A percentile compares a stretch with the other conserved stretches of the same genome.
Evolutionary conservation across 2,329 filamentous ascomycete species (phyloP).

Genomic region (Colletotrichum filicis): DNA sequence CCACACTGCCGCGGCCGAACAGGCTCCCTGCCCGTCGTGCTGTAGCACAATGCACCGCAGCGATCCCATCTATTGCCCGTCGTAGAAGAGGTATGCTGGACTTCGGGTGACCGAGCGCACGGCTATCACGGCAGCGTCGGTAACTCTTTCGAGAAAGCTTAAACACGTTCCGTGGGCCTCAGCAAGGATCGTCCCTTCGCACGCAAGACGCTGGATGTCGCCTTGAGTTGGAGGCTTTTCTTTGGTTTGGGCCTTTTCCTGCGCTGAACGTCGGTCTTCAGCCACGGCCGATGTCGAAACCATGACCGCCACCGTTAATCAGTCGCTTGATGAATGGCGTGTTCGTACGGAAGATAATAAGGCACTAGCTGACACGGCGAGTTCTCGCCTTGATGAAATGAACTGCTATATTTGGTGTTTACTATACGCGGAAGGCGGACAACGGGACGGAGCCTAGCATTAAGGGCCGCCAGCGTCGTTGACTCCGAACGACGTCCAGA

Average conservation of each 20-base stretch:
- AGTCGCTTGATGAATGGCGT: neutral
- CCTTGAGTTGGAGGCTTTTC: neutral
- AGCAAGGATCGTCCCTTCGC: neutral
- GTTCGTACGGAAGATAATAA: neutral
- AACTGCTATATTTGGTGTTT: neutral
- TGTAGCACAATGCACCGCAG: conserved; percentile 28
- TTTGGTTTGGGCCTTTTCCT: neutral
- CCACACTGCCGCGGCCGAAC: too few relatives aligned
- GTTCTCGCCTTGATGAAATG: neutral
- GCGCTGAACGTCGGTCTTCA: neutral
- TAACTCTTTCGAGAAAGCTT: neutral
- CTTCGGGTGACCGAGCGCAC: conserved; percentile 22
- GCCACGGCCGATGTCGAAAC: neutral
- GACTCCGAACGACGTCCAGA: neutral
- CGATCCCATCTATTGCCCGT: neutral
- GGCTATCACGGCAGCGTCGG: conserved; percentile 7
- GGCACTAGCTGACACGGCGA: neutral
- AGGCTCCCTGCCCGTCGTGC: neutral
- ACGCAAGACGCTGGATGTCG: neutral
- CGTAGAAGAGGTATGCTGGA: neutral
- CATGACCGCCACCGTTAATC: neutral
- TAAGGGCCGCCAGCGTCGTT: neutral
- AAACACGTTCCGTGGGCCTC: neutral
- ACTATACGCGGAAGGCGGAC: neutral
- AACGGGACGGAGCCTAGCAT: too few relatives aligned